phyloP scores from a whole-genome alignment of 371 early-diverging fungal species.

The Ordospora colligata region DNA sequence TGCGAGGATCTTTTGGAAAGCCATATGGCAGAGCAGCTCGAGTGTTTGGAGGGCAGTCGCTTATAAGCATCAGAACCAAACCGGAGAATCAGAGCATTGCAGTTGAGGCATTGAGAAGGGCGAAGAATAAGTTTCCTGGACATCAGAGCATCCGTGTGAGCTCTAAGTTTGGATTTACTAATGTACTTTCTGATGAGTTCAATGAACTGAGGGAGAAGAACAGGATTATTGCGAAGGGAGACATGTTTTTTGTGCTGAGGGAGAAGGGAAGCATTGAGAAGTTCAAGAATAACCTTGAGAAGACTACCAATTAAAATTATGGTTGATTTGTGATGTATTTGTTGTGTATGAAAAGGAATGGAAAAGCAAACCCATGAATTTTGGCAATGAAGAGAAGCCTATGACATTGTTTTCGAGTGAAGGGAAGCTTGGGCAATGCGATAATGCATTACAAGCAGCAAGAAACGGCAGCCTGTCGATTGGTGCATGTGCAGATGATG shows the following conservation, averaged over 20 bases:
- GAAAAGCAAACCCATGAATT: constrained; percentile 47
- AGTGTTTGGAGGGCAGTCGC: constrained; percentile 93
- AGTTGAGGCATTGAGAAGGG: constrained; percentile 91
- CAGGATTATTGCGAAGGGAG: constrained; percentile 46
- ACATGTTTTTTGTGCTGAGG: constrained; percentile 53
- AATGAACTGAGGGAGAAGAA: constrained; percentile 64
- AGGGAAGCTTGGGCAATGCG: constrained; percentile 60
- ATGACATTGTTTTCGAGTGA: constrained; percentile 57
- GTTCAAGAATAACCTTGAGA: constrained; percentile 42
- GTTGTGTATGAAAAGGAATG: neutral
- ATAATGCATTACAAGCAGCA: constrained; percentile 60
- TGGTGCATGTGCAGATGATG: constrained; percentile 51
- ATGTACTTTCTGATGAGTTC: constrained; percentile 77
- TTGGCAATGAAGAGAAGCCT: constrained; percentile 51
- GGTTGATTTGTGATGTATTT: neutral
- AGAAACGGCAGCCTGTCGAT: constrained; percentile 52
- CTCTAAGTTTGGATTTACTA: constrained; percentile 99
- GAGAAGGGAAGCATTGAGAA: constrained; percentile 57
- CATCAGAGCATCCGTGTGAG: constrained; percentile 93
- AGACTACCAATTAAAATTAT: constrained; percentile 42
- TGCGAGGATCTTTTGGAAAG: constrained; percentile 99
- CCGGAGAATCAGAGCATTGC: constrained; percentile 73
- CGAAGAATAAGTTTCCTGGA: constrained; percentile 99
- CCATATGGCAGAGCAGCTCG: constrained; percentile 94
- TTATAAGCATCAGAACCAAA: constrained; percentile 93